Evolutionary conservation across 169 alveolate species (phyloP).

Genomic region (Plasmodium cynomolgi): DNA sequence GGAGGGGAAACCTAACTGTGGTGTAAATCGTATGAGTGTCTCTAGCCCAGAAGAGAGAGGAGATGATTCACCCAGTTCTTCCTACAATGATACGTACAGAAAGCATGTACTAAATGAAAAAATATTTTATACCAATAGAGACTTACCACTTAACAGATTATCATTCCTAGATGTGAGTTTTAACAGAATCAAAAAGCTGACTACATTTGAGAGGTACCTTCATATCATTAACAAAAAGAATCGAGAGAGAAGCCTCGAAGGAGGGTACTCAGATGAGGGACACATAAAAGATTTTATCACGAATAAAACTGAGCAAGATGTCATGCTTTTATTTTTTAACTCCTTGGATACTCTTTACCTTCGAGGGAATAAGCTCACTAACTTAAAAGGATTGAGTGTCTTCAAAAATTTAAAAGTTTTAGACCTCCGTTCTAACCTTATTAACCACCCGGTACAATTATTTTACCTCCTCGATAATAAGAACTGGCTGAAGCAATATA

Average conservation of each 20-base stretch:
- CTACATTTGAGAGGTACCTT: conserved; percentile 46
- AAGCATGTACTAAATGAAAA: conserved; percentile 5
- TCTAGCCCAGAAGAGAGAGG: background rate
- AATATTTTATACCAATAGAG: conserved; percentile 18
- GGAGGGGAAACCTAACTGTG: background rate
- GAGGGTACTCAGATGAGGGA: conserved; percentile 25
- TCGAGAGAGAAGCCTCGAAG: background rate
- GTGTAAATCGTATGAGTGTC: background rate
- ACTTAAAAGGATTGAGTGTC: conserved; percentile 55
- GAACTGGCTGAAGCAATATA: conserved; percentile 50
- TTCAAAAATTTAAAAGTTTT: conserved; percentile 30
- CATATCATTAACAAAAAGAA: conserved; percentile 21
- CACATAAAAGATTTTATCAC: conserved; percentile 29
- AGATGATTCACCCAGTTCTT: background rate
- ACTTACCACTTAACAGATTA: conserved; percentile 28
- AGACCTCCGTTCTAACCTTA: conserved; percentile 47
- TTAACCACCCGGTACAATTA: conserved; percentile 66
- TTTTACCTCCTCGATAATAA: conserved; percentile 50
- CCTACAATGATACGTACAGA: conserved; percentile 10
- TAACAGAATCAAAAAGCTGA: conserved; percentile 30
- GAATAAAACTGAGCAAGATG: conserved; percentile 62
- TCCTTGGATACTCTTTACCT: conserved; percentile 46
- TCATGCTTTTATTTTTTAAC: conserved; percentile 60
- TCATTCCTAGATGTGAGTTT: conserved; percentile 47
- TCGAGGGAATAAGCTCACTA: conserved; percentile 44